These are phyloP conservation scores for Agaricus blazei DNA, from an alignment of 768 basidiomycete species.

Conservation along the genomic window DNA sequence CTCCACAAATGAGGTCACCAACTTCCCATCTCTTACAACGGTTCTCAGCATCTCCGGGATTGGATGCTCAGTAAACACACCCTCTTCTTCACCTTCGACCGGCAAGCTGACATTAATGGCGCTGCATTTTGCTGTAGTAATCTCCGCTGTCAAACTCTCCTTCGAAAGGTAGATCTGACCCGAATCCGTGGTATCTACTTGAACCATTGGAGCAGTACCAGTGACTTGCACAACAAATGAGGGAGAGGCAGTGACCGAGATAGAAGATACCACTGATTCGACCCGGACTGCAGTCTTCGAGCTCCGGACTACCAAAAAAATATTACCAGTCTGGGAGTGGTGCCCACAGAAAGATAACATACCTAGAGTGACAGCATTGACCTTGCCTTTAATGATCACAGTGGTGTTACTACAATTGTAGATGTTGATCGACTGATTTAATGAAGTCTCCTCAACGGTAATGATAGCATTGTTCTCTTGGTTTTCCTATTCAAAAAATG, in stretches of 20 bases:
- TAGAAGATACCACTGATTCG: slow-evolving; percentile 87
- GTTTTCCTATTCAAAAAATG: slow-evolving; percentile 61
- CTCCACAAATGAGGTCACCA: slow-evolving; percentile 87
- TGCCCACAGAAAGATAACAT: slow-evolving; percentile 18
- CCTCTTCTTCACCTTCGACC: slow-evolving; percentile 84
- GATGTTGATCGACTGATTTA: slow-evolving; percentile 83
- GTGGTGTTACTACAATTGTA: slow-evolving; percentile 87
- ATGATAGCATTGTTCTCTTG: slow-evolving; percentile 77
- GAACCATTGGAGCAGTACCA: slow-evolving; percentile 86
- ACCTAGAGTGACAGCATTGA: slow-evolving; percentile 92
- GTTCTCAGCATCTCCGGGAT: slow-evolving; percentile 97
- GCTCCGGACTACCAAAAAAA: slow-evolving; percentile 64
- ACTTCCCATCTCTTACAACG: slow-evolving; percentile 70
- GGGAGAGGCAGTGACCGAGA: slow-evolving; percentile 86
- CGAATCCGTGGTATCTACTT: slow-evolving; percentile 91
- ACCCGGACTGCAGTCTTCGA: slow-evolving; percentile 83
- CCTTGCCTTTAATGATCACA: slow-evolving; percentile 85
- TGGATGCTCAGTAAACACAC: slow-evolving; percentile 83
- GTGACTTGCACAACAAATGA: slow-evolving; percentile 93
- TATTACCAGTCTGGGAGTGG: neutral
- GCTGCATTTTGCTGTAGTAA: slow-evolving; percentile 93
- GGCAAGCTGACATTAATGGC: slow-evolving; percentile 88
- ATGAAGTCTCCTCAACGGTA: slow-evolving; percentile 68
- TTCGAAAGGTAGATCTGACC: slow-evolving; percentile 93
- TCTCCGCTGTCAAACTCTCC: slow-evolving; percentile 69